Percentiles rank a stretch among this genome's conserved stretches.
Evolutionary conservation across 2,329 filamentous ascomycete species (phyloP).

Genomic region (Purpureocillium takamizusanense): DNA sequence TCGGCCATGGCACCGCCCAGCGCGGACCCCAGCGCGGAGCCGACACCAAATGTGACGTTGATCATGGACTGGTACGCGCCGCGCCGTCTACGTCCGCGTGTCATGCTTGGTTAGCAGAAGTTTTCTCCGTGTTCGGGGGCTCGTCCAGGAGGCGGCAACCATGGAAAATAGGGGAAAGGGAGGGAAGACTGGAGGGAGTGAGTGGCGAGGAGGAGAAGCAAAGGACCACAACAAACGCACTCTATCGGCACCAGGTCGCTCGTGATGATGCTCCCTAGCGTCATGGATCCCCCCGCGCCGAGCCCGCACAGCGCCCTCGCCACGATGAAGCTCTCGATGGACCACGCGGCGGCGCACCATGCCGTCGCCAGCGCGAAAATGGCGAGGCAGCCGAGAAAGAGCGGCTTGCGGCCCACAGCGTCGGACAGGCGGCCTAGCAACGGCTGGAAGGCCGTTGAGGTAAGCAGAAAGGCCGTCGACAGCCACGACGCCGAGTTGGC

Average conservation of each 20-base stretch:
- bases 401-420: constrained; percentile 57
- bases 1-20: constrained; percentile 64
- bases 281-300: constrained; percentile 63
- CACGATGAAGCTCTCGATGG: constrained; percentile 60
- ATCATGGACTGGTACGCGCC: constrained; percentile 65
- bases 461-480: constrained; percentile 69
- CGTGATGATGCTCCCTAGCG: constrained; percentile 61
- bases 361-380: constrained; percentile 57
- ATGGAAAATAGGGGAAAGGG: not conserved
- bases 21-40: constrained; percentile 53
- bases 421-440: constrained; percentile 68
- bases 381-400: constrained; percentile 54
- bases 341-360: constrained; percentile 60
- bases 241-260: constrained; percentile 68
- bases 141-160: not conserved
- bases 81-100: constrained; percentile 37
- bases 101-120: too few relatives aligned
- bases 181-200: constrained; percentile 1
- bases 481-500: constrained; percentile 78
- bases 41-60: constrained; percentile 55
- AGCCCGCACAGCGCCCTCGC: constrained; percentile 64
- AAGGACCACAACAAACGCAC: constrained; percentile 25
- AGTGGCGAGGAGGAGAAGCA: too few relatives aligned
- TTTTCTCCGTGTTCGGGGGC: too few relatives aligned
- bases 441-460: constrained; percentile 68